phyloP scores from a whole-genome alignment of 1,284 basidiomycete species.

The Cutaneotrichosporon dermatis region DNA sequence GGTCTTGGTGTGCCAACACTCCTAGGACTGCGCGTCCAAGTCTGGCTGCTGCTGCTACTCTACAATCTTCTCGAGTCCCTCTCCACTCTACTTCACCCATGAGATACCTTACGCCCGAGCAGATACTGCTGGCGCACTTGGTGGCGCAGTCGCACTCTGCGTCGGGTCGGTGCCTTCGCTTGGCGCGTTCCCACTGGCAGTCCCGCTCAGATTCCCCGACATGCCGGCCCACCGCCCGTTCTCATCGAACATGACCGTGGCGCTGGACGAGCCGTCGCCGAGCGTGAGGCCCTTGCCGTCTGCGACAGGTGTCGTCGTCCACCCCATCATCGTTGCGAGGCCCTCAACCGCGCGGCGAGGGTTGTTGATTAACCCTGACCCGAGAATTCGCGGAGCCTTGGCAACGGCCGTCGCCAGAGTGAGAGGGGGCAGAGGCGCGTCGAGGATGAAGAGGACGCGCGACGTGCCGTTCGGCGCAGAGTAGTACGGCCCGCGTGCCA shows the following conservation, averaged over 20 bases:
- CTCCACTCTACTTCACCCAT: too few relatives aligned
- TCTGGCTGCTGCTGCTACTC: too few relatives aligned
- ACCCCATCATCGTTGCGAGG: not conserved
- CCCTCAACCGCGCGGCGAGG: not conserved
- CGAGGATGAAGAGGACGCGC: conserved; percentile 4
- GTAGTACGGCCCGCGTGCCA: conserved; percentile 2
- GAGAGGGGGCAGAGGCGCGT: conserved; percentile 1
- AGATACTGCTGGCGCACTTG: too few relatives aligned
- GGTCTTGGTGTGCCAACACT: too few relatives aligned
- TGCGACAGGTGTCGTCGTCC: not conserved
- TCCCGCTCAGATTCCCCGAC: not conserved
- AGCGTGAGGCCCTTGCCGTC: not conserved
- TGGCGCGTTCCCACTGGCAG: not conserved
- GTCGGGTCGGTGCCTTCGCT: too few relatives aligned
- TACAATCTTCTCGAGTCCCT: too few relatives aligned
- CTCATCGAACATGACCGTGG: not conserved
- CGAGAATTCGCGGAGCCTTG: not conserved
- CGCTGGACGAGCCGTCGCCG: not conserved
- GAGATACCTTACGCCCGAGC: too few relatives aligned
- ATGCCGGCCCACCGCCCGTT: not conserved
- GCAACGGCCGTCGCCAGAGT: not conserved
- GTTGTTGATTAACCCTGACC: not conserved
- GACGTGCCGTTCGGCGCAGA: conserved; percentile 3
- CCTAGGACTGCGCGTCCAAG: too few relatives aligned
- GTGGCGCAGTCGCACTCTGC: not conserved